Evolutionary conservation across 176 grass and related monocot species (phyloP).

Genomic region (barley (Hordeum vulgare)): MorexV3_pseudomolecules_assembly NC_058524.1:597843820-597844319

Average conservation of each 20-base stretch:
- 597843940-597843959: not conserved
- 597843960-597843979: not conserved
- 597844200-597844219: no score
- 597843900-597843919: not conserved
- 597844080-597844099: conserved; percentile 75
- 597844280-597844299: no score
- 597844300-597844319: no score
- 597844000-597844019: not conserved
- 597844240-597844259: no score
- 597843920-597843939: no score
- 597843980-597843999: no score
- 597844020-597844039: conserved; percentile 42
- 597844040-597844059: conserved; percentile 68
- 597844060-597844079: conserved; percentile 73
- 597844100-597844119: conserved; percentile 76
- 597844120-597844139: conserved; percentile 81
- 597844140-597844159: conserved; percentile 77
- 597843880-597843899: not conserved
- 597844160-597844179: not conserved
- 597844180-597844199: no score
- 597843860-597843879: not conserved
- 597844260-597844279: no score
- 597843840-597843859: not conserved
- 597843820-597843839: not conserved
- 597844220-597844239: no score